phyloP scores from a whole-genome alignment of 2,329 filamentous ascomycete species.

The Sporothrix curviconia region DNA sequence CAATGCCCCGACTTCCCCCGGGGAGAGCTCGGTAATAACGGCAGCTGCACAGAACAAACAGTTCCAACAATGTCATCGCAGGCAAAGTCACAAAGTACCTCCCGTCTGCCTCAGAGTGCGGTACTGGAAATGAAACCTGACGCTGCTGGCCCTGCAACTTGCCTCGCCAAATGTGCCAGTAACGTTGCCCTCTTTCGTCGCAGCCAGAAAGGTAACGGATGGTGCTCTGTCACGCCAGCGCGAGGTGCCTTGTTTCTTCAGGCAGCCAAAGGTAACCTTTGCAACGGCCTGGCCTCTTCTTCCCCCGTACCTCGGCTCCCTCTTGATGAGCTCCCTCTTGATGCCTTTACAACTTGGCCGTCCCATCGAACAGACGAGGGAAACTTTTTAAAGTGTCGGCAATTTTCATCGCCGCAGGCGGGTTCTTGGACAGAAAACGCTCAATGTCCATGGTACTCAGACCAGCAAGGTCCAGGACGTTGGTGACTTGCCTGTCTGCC shows the following conservation, averaged over 20 bases:
- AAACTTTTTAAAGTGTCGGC: constrained; percentile 61
- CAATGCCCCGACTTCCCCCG: not conserved
- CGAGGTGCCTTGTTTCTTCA: constrained; percentile 56
- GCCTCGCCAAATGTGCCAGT: constrained; percentile 59
- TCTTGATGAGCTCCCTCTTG: constrained; percentile 24
- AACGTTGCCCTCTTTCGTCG: constrained; percentile 63
- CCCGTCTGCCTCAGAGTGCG: constrained; percentile 49
- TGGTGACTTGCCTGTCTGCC: constrained; percentile 61
- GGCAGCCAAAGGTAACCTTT: constrained; percentile 61
- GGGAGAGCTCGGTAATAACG: not conserved
- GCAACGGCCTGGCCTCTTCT: constrained; percentile 26
- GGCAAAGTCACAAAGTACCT: constrained; percentile 62
- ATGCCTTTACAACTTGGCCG: constrained; percentile 20
- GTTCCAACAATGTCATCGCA: constrained; percentile 79
- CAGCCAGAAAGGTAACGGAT: constrained; percentile 66
- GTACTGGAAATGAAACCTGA: constrained; percentile 52
- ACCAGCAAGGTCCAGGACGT: constrained; percentile 61
- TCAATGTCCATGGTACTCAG: constrained; percentile 70
- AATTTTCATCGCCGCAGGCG: constrained; percentile 71
- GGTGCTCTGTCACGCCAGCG: constrained; percentile 59
- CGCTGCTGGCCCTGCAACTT: constrained; percentile 53
- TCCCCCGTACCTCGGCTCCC: constrained; percentile 22
- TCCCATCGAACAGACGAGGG: constrained; percentile 49
- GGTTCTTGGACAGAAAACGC: constrained; percentile 66
- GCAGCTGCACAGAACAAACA: constrained; percentile 27